Percentiles rank a stretch among this genome's conserved stretches.
Evolutionary conservation across 306 rosid genomes (phyloP).

Genomic region (Medicago lupulina): DNA sequence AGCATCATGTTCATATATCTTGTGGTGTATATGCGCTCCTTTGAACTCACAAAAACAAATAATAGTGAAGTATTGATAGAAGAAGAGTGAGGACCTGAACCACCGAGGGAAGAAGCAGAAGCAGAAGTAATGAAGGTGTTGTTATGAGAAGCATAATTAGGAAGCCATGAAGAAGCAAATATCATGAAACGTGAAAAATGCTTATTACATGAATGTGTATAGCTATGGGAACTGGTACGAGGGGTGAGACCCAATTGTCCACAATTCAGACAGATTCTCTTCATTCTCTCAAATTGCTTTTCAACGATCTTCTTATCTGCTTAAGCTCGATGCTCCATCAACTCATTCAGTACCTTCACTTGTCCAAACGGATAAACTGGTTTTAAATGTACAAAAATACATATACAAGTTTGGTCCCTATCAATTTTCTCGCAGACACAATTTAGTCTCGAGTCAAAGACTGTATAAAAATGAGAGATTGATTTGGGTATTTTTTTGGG

Average conservation of each 20-base stretch:
- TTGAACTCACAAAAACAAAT: no score
- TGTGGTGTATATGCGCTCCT: no score
- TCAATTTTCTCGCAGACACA: no score
- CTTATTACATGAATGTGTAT: background rate
- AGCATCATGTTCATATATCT: no score
- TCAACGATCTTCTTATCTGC: background rate
- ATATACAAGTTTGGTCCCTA: no score
- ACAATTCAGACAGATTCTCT: background rate
- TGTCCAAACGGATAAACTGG: background rate
- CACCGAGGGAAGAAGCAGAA: constrained; percentile 53
- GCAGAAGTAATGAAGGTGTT: constrained; percentile 45
- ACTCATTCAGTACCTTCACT: background rate
- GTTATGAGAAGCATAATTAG: constrained; percentile 22
- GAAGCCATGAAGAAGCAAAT: constrained; percentile 36
- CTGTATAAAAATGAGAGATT: no score
- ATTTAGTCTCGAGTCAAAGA: no score
- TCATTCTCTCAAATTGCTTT: background rate
- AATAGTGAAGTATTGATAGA: no score
- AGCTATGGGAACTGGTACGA: background rate
- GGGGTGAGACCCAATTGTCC: background rate
- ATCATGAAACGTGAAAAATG: background rate
- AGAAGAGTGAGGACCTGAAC: constrained; percentile 70
- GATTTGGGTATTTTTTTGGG: no score
- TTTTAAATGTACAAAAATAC: background rate
- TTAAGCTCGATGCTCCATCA: background rate